These are phyloP conservation scores for Leptosphaerulina australis DNA, from an alignment of 2,329 filamentous ascomycete genomes.

Conservation along the genomic window DNA sequence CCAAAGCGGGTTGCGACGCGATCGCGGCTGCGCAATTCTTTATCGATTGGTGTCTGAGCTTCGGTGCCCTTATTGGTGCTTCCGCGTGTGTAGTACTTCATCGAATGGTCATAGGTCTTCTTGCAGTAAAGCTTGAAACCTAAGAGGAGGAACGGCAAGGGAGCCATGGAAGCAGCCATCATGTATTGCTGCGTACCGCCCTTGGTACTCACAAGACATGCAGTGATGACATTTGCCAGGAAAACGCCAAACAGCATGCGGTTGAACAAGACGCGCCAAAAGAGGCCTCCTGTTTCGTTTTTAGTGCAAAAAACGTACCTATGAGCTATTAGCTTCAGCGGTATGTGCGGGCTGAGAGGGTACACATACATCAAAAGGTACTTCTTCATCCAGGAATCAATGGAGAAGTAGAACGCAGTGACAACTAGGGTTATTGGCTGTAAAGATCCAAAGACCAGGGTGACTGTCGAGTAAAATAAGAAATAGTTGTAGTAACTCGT, in stretches of 20 bases:
- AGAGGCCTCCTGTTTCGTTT: constrained; percentile 90
- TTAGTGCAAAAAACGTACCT: constrained; percentile 90
- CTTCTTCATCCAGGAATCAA: constrained; percentile 92
- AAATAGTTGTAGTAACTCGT: constrained; percentile 99
- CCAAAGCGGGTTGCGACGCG: constrained; percentile 77
- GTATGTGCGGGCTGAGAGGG: not conserved
- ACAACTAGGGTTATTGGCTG: constrained; percentile 88
- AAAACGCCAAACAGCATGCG: constrained; percentile 84
- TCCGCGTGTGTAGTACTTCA: constrained; percentile 78
- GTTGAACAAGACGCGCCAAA: constrained; percentile 92
- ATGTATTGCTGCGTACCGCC: constrained; percentile 52
- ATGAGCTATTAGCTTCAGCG: constrained; percentile 14
- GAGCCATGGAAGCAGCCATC: constrained; percentile 72
- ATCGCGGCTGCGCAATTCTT: constrained; percentile 60
- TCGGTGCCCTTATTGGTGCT: constrained; percentile 60
- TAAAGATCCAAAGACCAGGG: constrained; percentile 80
- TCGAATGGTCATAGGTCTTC: constrained; percentile 74
- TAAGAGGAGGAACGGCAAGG: constrained; percentile 77
- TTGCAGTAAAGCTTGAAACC: constrained; percentile 88
- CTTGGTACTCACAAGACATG: constrained; percentile 74
- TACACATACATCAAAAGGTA: constrained; percentile 76
- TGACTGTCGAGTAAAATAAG: constrained; percentile 89
- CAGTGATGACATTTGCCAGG: constrained; percentile 78
- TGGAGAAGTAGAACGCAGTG: constrained; percentile 83
- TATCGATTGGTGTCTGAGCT: constrained; percentile 49